A percentile compares a stretch with the other conserved stretches of the same genome.
Evolutionary conservation across 2,329 filamentous ascomycete genomes (phyloP).

Genomic region (Cladosporium sp.): DNA sequence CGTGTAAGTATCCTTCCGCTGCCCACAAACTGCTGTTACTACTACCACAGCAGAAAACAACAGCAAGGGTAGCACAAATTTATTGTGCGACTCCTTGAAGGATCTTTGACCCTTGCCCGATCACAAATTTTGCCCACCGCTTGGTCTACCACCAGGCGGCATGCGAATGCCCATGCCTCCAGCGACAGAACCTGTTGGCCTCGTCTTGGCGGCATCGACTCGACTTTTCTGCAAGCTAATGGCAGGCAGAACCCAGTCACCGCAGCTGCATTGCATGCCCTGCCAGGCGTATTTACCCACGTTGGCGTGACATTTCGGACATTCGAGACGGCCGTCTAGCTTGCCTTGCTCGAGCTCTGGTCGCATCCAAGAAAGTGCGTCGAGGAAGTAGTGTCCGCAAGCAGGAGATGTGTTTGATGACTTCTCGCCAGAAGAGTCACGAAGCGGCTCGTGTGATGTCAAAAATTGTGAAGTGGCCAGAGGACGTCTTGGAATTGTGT

Average conservation of each 20-base stretch:
- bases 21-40: neutral
- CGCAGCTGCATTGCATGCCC: slow-evolving; percentile 87
- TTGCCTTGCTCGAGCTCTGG: slow-evolving; percentile 75
- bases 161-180: slow-evolving; percentile 31
- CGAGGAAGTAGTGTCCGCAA: slow-evolving; percentile 86
- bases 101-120: neutral
- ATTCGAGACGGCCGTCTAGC: slow-evolving; percentile 78
- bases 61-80: neutral
- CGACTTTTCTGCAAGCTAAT: slow-evolving; percentile 80
- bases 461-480: slow-evolving; percentile 66
- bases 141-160: slow-evolving; percentile 22
- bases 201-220: slow-evolving; percentile 63
- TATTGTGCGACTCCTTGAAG: neutral
- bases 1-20: slow-evolving; percentile 6
- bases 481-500: slow-evolving; percentile 43
- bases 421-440: slow-evolving; percentile 16
- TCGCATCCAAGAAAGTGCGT: slow-evolving; percentile 94
- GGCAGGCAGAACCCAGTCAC: slow-evolving; percentile 83
- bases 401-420: slow-evolving; percentile 32
- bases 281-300: slow-evolving; percentile 96
- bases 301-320: slow-evolving; percentile 78
- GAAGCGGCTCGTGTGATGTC: slow-evolving; percentile 51
- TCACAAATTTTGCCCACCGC: slow-evolving; percentile 10
- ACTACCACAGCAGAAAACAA: no score
- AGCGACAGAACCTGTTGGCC: slow-evolving; percentile 13